Evolutionary conservation across 805 yeast species (phyloP).

Genomic region (Starmerella bombi): DNA sequence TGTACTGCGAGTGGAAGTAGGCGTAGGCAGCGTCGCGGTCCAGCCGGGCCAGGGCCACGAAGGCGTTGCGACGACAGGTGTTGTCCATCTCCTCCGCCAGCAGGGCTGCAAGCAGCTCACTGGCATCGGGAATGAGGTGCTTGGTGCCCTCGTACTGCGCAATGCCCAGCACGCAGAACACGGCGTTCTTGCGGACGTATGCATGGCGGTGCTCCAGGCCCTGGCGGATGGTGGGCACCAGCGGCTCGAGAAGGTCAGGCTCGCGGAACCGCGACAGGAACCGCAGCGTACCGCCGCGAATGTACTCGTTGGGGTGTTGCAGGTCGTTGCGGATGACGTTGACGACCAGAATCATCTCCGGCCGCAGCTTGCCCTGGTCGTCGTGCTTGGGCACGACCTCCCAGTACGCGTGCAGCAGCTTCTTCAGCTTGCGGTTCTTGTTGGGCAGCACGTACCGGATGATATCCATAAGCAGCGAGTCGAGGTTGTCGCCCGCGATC

Average conservation of each 20-base stretch:
- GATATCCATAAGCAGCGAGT: constrained; percentile 88
- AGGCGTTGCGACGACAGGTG: constrained; percentile 90
- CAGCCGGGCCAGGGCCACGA: constrained; percentile 68
- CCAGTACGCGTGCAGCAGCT: constrained; percentile 89
- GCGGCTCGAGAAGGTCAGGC: constrained; percentile 85
- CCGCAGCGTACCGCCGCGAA: constrained; percentile 89
- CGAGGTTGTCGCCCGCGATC: constrained; percentile 86
- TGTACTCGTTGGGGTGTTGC: constrained; percentile 95
- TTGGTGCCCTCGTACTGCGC: constrained; percentile 53
- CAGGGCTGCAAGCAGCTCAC: constrained; percentile 62
- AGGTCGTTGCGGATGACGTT: constrained; percentile 95
- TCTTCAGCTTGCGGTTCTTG: constrained; percentile 77
- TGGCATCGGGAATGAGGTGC: constrained; percentile 90
- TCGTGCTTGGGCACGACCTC: constrained; percentile 92
- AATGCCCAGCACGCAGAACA: constrained; percentile 75
- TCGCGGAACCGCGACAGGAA: constrained; percentile 83
- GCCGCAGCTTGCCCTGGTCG: constrained; percentile 78
- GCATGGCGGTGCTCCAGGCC: constrained; percentile 96
- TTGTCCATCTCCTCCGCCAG: constrained; percentile 77
- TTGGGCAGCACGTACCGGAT: constrained; percentile 97
- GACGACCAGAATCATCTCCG: constrained; percentile 96
- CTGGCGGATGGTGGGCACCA: constrained; percentile 81
- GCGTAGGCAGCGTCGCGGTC: constrained; percentile 75
- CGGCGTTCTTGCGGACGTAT: constrained; percentile 94
- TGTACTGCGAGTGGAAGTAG: constrained; percentile 60